Conservation (phyloP, 371 early-diverging fungal genomes). For the Mortierella sp. region DNA sequence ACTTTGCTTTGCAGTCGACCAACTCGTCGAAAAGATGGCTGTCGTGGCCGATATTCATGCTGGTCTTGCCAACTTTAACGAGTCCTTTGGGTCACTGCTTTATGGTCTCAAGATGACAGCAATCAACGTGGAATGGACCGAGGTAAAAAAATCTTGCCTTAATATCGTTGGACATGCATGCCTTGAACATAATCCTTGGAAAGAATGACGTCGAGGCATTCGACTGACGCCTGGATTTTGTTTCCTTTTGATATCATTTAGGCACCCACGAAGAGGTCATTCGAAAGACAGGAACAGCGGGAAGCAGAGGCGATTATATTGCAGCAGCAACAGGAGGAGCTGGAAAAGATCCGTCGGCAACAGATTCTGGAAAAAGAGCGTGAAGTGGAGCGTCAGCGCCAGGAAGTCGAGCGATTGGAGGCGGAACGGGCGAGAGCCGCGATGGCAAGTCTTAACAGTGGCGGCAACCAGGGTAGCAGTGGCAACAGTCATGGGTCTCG, state of each 20-base stretch:
- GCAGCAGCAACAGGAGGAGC: constrained; percentile 53
- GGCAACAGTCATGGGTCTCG: constrained; percentile 8
- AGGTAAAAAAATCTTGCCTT: constrained; percentile 23
- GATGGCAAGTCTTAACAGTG: constrained; percentile 18
- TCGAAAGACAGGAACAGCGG: constrained; percentile 53
- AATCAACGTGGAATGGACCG: constrained; percentile 46
- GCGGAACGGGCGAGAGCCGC: constrained; percentile 33
- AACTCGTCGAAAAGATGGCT: constrained; percentile 50
- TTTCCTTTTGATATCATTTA: background rate
- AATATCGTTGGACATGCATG: no score
- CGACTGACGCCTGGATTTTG: background rate
- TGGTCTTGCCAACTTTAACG: constrained; percentile 50
- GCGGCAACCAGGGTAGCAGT: constrained; percentile 7
- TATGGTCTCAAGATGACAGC: constrained; percentile 56
- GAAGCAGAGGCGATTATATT: constrained; percentile 42
- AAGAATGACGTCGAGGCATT: no score
- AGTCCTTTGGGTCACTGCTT: constrained; percentile 54
- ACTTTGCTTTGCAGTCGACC: constrained; percentile 36
- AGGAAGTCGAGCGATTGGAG: constrained; percentile 36
- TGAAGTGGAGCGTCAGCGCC: constrained; percentile 38
- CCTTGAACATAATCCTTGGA: no score
- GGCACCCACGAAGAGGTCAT: constrained; percentile 51
- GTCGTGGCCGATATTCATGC: constrained; percentile 49
- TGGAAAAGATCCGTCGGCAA: constrained; percentile 42
- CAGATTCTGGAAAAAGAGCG: constrained; percentile 41